These are phyloP conservation scores for Fusarium sp. DNA, from an alignment of 2,329 filamentous ascomycete genomes.

Conservation along the genomic window DNA sequence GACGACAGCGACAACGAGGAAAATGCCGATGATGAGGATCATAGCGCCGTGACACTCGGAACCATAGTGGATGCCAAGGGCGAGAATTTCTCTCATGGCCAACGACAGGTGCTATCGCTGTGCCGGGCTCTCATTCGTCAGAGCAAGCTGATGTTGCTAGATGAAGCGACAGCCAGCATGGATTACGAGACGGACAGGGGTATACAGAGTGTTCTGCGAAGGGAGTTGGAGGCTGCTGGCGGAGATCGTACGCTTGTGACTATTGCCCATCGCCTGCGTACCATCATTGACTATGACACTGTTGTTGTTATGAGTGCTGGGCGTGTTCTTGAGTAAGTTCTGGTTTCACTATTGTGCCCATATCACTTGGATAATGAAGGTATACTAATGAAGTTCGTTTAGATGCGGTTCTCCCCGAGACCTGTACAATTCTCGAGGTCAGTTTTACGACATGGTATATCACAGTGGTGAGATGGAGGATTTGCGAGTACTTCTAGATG, in stretches of 20 bases:
- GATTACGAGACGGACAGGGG: constrained; percentile 65
- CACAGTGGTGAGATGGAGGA: constrained; percentile 62
- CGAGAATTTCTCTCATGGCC: constrained; percentile 65
- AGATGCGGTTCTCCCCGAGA: constrained; percentile 58
- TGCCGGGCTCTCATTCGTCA: constrained; percentile 63
- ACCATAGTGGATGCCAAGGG: constrained; percentile 61
- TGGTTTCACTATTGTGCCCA: not conserved
- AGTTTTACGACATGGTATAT: constrained; percentile 63
- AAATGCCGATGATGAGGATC: constrained; percentile 20
- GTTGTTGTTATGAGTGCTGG: constrained; percentile 65
- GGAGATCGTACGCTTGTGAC: constrained; percentile 62
- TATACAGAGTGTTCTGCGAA: constrained; percentile 62
- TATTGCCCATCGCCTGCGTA: constrained; percentile 64
- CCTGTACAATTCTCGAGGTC: constrained; percentile 54
- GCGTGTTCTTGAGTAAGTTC: constrained; percentile 59
- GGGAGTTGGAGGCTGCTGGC: constrained; percentile 56
- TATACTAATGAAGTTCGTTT: constrained; percentile 8
- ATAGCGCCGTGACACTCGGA: constrained; percentile 48
- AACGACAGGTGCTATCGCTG: constrained; percentile 65
- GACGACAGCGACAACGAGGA: constrained; percentile 45
- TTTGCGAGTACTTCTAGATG: constrained; percentile 49
- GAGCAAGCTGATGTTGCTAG: constrained; percentile 63
- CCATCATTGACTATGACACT: constrained; percentile 66
- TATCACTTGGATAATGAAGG: too few species aligned
- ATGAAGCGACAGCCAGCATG: constrained; percentile 67